Conservation (phyloP, 2,329 filamentous ascomycete species). For the Paraconiothyrium sp. region DNA sequence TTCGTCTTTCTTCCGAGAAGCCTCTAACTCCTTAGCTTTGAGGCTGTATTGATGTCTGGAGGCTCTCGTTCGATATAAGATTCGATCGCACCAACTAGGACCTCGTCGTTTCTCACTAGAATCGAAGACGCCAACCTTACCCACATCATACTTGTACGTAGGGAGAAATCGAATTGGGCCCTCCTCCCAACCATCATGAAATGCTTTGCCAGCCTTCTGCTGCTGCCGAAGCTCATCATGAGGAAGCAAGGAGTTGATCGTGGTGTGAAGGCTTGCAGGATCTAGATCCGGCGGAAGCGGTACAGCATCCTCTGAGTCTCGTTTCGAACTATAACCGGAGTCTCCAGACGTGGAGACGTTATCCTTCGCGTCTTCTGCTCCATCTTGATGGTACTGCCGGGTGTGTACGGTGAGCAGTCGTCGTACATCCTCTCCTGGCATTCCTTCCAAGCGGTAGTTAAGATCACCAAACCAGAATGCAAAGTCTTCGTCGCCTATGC, state of each 20-base stretch:
- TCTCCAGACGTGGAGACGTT: slow-evolving; percentile 30
- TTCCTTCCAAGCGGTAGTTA: slow-evolving; percentile 89
- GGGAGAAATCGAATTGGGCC: slow-evolving; percentile 88
- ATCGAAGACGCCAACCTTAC: slow-evolving; percentile 92
- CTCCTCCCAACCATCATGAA: slow-evolving; percentile 92
- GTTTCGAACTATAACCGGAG: slow-evolving; percentile 30
- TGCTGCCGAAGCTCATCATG: slow-evolving; percentile 86
- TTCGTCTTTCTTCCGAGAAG: slow-evolving; percentile 76
- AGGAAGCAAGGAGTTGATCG: slow-evolving; percentile 83
- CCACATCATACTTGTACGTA: slow-evolving; percentile 97
- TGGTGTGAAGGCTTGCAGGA: slow-evolving; percentile 87
- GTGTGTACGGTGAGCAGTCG: slow-evolving; percentile 82
- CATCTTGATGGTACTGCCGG: slow-evolving; percentile 19
- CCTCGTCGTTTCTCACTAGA: slow-evolving; percentile 92
- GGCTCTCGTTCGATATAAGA: slow-evolving; percentile 81
- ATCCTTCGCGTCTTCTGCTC: slow-evolving; percentile 12
- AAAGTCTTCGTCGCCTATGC: slow-evolving; percentile 90
- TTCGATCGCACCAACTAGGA: slow-evolving; percentile 97
- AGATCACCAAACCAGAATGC: slow-evolving; percentile 96
- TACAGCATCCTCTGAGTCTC: slow-evolving; percentile 27
- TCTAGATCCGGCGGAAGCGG: slow-evolving; percentile 67
- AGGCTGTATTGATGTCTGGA: slow-evolving; percentile 74
- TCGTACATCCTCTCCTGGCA: slow-evolving; percentile 90
- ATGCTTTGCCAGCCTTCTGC: slow-evolving; percentile 78
- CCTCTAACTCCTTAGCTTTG: slow-evolving; percentile 70